phyloP scores from a whole-genome alignment of 805 yeast genomes.

The Spathaspora sp. region DNA sequence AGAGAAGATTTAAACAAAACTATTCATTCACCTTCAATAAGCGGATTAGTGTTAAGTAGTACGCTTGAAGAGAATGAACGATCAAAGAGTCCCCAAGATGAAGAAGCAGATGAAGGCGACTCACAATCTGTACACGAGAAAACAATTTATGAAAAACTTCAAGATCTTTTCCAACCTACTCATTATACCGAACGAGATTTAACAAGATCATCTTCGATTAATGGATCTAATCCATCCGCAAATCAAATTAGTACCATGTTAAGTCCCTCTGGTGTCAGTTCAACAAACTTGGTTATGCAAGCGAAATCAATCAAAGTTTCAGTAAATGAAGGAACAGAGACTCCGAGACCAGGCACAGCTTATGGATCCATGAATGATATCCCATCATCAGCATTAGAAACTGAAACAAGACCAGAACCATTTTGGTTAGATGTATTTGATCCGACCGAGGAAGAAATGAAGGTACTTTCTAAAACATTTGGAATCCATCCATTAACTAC shows the following conservation, averaged over 20 bases:
- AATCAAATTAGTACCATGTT: not conserved
- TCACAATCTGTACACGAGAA: slow-evolving; percentile 1
- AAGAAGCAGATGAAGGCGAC: slow-evolving; percentile 4
- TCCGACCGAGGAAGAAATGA: slow-evolving; percentile 97
- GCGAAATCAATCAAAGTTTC: not conserved
- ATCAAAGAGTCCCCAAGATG: slow-evolving; percentile 3
- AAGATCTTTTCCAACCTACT: slow-evolving; percentile 24
- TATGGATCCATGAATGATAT: slow-evolving; percentile 3
- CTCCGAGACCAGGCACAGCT: slow-evolving; percentile 2
- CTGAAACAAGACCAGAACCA: slow-evolving; percentile 15
- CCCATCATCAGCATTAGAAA: not conserved
- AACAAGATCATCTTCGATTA: slow-evolving; percentile 4
- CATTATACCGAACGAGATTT: slow-evolving; percentile 12
- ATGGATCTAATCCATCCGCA: slow-evolving; percentile 3
- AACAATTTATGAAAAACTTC: slow-evolving; percentile 9
- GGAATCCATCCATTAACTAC: slow-evolving; percentile 96
- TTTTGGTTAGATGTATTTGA: slow-evolving; percentile 87
- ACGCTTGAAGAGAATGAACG: not conserved
- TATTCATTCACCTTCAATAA: slow-evolving; percentile 81
- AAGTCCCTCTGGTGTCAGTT: not conserved
- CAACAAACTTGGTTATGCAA: not conserved
- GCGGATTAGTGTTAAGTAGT: slow-evolving; percentile 53
- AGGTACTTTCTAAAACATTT: slow-evolving; percentile 81
- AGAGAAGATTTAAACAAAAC: slow-evolving; percentile 88
- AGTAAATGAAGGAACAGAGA: slow-evolving; percentile 1